phyloP scores from a whole-genome alignment of 805 yeast genomes.

The Danielia reshetovae region DNA sequence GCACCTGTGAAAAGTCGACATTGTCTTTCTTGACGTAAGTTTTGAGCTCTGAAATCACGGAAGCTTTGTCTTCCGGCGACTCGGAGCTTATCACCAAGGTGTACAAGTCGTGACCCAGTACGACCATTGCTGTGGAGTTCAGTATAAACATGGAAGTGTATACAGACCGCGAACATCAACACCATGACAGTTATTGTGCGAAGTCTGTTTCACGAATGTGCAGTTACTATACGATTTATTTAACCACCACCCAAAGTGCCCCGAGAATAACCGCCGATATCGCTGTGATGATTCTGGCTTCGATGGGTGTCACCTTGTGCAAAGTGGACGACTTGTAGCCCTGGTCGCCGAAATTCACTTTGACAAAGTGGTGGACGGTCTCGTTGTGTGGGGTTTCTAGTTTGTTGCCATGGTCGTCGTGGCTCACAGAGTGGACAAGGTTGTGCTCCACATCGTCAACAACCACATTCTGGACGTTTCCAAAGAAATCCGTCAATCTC shows the following conservation, averaged over 20 bases:
- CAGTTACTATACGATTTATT: slow-evolving; percentile 5
- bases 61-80: slow-evolving; percentile 11
- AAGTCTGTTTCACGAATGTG: not conserved
- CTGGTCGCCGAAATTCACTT: slow-evolving; percentile 5
- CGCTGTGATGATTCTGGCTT: slow-evolving; percentile 12
- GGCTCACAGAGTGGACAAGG: slow-evolving; percentile 22
- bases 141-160: no score
- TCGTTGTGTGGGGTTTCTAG: not conserved
- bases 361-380: not conserved
- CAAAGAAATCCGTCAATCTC: slow-evolving; percentile 87
- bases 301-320: slow-evolving; percentile 13
- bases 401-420: not conserved
- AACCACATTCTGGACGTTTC: slow-evolving; percentile 79
- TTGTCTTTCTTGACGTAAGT: slow-evolving; percentile 53
- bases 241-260: slow-evolving; percentile 14
- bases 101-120: slow-evolving; percentile 13
- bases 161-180: no score
- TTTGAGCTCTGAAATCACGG: slow-evolving; percentile 36
- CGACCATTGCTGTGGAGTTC: slow-evolving; percentile 9
- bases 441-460: slow-evolving; percentile 56
- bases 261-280: slow-evolving; percentile 15
- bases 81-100: slow-evolving; percentile 8
- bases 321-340: slow-evolving; percentile 8
- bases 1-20: slow-evolving; percentile 48
- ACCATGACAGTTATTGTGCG: not conserved